These are phyloP conservation scores for Dryas octopetala DNA, from an alignment of 306 rosid species.

Conservation along the genomic window DNA sequence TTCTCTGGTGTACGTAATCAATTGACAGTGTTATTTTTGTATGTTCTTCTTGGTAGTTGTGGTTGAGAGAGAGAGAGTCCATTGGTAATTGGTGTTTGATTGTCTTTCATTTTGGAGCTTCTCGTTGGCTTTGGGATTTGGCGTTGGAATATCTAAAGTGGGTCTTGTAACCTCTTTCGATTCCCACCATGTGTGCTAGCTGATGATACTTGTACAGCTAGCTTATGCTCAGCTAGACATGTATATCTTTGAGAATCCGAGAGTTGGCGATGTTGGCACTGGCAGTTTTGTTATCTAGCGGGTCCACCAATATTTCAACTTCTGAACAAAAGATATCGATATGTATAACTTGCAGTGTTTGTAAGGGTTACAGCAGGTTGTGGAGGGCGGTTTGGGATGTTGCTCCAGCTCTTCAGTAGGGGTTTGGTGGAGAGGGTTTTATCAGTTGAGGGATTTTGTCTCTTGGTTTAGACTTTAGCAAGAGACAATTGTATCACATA, in stretches of 20 bases:
- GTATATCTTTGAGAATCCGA: not conserved
- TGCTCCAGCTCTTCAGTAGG: not conserved
- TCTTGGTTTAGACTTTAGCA: too few relatives aligned
- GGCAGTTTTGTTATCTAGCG: not conserved
- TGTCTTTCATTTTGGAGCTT: conserved; percentile 2
- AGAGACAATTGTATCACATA: too few relatives aligned
- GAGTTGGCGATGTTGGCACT: not conserved
- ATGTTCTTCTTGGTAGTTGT: not conserved
- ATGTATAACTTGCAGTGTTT: not conserved
- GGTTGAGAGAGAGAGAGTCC: not conserved
- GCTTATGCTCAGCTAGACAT: not conserved
- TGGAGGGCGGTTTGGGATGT: not conserved
- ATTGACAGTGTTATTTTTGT: conserved; percentile 5
- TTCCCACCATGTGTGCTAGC: too few relatives aligned
- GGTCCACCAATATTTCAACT: not conserved
- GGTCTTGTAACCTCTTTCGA: too few relatives aligned
- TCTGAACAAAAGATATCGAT: not conserved
- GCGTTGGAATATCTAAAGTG: too few relatives aligned
- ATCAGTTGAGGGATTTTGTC: not conserved
- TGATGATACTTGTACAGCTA: too few relatives aligned
- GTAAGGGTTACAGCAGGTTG: not conserved
- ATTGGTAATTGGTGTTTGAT: not conserved
- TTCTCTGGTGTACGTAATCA: conserved; percentile 13
- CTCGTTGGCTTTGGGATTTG: not conserved
- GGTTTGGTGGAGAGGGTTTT: not conserved